Evolutionary conservation across 169 alveolate genomes (phyloP), one percentile per base, ranked within the genome.

Genomic region (Ichthyophthirius multifiliis): DNA sequence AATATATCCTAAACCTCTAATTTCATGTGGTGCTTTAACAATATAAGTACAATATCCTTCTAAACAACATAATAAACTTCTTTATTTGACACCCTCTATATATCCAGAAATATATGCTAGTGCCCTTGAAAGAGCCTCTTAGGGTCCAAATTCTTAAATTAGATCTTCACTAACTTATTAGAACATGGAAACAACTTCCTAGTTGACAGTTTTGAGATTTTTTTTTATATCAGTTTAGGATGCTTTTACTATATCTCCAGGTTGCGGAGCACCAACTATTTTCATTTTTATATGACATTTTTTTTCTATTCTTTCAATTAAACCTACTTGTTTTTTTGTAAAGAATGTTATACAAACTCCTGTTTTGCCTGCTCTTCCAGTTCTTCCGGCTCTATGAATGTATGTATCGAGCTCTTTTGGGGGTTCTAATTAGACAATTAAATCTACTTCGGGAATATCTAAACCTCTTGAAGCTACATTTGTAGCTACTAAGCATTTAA

Each of bases 401-500:
- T 93, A 93, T 10, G 95, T 76, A 47, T 93, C 97, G 18, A 89
- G 85, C 39, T 93, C 95, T 76, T 86, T 81, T 10, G 97, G 97
- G n/a, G 97, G 97, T 32, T 90, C 93, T 30, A 91, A 83, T 81
- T 93, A 87, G 30, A 93, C 84, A 41, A 93, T 91, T 41, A 93
- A 86, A 62, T 90, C 96, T 4, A 96, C 96, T 39, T 94, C 93
- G 16, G 96, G 97, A 43, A 96, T 90, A 91, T 96, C 98, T 43
- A 96, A 79, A n/a, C 98, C 98, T 75, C 98, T 88, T 9, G 98
- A 93, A 13, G 98, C 98, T 2, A 96, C 98, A 90, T 96, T 97
- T 0, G 98, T 95, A 1, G 98, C 98, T 4, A 95, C 97, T 44
- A 96, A 86, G 20, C 95, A 94, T 45, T 89, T 90, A 71, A 93